Evolutionary conservation across 305 asterid genomes (phyloP).

Genomic region (Rubia peregrina): DNA sequence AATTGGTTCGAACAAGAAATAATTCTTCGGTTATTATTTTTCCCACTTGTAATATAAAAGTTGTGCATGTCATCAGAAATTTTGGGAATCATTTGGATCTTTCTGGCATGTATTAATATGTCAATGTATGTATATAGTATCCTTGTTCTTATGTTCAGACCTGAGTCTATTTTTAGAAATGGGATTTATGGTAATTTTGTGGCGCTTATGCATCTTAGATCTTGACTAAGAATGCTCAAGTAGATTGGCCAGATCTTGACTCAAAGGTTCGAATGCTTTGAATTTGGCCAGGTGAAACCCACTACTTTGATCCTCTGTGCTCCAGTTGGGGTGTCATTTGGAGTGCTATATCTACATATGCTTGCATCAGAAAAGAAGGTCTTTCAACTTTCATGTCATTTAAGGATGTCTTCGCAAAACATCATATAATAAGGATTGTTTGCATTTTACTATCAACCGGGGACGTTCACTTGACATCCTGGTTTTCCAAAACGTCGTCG

Average conservation of each 20-base stretch:
- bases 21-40: not conserved
- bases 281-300: not conserved
- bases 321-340: not conserved
- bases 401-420: constrained; percentile 9
- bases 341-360: not conserved
- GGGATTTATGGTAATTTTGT: too few species aligned
- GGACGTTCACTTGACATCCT: too few species aligned
- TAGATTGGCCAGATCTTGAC: too few species aligned
- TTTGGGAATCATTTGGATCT: not conserved
- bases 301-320: not conserved
- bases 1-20: not conserved
- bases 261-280: not conserved
- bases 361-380: not conserved
- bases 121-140: too few species aligned
- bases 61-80: not conserved
- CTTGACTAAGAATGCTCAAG: too few species aligned
- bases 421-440: too few species aligned
- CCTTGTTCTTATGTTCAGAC: too few species aligned
- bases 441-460: too few species aligned
- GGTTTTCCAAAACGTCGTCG: too few species aligned
- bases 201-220: too few species aligned
- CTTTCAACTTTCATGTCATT: not conserved
- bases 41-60: not conserved
- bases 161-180: too few species aligned
- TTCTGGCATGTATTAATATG: not conserved